These are phyloP conservation scores for Parachaetomium inaequale DNA, from an alignment of 495 filamentous ascomycete species.

Conservation along the genomic window DNA sequence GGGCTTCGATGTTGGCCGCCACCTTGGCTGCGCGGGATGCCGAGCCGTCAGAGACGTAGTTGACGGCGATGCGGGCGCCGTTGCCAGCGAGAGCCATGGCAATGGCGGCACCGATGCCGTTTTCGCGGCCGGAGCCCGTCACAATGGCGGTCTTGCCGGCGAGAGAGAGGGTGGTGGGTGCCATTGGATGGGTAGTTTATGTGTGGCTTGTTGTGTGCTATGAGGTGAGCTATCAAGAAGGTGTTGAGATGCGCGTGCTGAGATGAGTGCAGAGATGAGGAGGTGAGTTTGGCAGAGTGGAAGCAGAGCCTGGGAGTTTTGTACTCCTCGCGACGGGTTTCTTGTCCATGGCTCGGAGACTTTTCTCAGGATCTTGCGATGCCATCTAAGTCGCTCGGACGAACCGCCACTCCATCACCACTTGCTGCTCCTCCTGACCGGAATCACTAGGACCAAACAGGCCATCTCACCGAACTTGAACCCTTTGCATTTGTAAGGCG, in stretches of 20 bases:
- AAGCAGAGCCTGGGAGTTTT: neutral
- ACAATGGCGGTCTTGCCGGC: constrained; percentile 2
- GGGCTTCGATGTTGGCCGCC: neutral
- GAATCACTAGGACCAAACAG: neutral
- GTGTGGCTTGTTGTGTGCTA: neutral
- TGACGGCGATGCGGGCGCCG: constrained; percentile 4
- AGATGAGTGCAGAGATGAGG: neutral
- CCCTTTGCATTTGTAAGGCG: neutral
- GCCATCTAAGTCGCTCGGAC: neutral
- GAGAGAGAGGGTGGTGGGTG: neutral
- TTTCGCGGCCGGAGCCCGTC: constrained; percentile 6
- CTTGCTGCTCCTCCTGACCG: neutral
- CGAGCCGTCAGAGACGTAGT: neutral
- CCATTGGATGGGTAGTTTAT: neutral
- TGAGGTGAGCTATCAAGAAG: neutral
- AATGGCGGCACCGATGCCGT: constrained; percentile 6
- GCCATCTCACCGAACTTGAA: neutral
- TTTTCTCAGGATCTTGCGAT: neutral
- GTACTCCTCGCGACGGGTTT: neutral
- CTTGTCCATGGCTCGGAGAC: neutral
- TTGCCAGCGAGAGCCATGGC: neutral
- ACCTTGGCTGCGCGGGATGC: neutral
- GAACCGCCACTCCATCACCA: neutral
- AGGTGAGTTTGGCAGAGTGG: neutral
- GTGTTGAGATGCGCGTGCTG: neutral